Evolutionary conservation across 1,284 basidiomycete genomes (phyloP), one percentile per base, ranked within the genome.

Genomic region (Moesziomyces sp.): DNA sequence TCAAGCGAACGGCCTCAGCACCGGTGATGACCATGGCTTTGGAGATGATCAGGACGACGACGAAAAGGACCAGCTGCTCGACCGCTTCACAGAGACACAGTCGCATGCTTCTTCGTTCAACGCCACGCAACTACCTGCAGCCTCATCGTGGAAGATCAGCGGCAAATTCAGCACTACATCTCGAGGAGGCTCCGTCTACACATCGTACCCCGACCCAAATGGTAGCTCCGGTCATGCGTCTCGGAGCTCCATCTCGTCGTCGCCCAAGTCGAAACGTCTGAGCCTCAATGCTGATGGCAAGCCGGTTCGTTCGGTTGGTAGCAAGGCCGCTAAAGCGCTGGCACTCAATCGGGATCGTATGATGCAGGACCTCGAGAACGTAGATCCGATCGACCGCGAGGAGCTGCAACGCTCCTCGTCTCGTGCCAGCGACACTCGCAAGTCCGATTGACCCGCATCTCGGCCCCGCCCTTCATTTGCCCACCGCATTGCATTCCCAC

Each of bases 81-180:
- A 73, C 45, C 55, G 59, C 5, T 73, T 67, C 54, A 54, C 50
- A n/a, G 49, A 73, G 46, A 46, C 49, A 14, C 61, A 64, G 47
- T 70, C 67, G 10, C 61, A 70, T 26, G 45, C 47, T 16, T 11
- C 47, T 35, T 34, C 30, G 24, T n/a, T 23, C 34, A 47, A 24
- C 30, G 23, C 52, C 11, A 21, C 51, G 34, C 45, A 46, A 10
- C 18, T 40, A 19, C 40, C 52, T 1, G 52, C 56, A 2, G 50
- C 40, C 45, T 72, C 63, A 0, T 38, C 55, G 4, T 73, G 70
- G 70, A 73, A 67, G 60, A 73, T 73, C 57, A 62, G 58, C 46
- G 18, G 52, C 60, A 73, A 73, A 24, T 73, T 63, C 57, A 73
- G 70, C 57, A 56, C 70, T 8, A 73, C 70, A 0, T 63, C 64